Conservation (phyloP, 352 stramenopile genomes). For the Plasmopara muralis region DNA sequence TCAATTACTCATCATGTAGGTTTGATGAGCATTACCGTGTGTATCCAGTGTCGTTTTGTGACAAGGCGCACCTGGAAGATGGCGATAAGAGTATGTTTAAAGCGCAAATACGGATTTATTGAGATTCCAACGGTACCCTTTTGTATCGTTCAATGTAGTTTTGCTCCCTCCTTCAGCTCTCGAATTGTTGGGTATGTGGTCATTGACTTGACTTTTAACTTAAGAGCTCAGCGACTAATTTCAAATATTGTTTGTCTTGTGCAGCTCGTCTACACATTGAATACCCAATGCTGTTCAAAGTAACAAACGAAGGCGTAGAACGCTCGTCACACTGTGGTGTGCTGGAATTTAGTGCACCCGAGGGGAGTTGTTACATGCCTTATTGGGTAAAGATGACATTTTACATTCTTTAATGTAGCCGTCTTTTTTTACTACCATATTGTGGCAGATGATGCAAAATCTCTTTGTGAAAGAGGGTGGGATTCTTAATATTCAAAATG, state of each 20-base stretch:
- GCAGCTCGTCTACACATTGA: constrained; percentile 91
- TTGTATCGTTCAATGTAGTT: constrained; percentile 42
- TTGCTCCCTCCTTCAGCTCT: constrained; percentile 96
- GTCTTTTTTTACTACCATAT: neutral
- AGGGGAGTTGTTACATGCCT: constrained; percentile 98
- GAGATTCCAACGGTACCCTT: constrained; percentile 5
- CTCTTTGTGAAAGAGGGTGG: constrained; percentile 90
- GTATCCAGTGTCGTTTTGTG: constrained; percentile 82
- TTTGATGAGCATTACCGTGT: constrained; percentile 86
- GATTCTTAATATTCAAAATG: constrained; percentile 96
- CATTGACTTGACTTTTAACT: too few relatives aligned
- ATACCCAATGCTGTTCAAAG: constrained; percentile 99
- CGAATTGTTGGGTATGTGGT: constrained; percentile 85
- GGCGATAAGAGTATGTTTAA: constrained; percentile 76
- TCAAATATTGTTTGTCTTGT: constrained; percentile 11
- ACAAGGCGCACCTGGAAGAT: constrained; percentile 85
- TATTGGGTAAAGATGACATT: constrained; percentile 86
- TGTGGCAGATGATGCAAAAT: constrained; percentile 97
- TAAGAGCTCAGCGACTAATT: neutral
- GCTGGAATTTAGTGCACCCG: constrained; percentile 97
- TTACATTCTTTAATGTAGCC: neutral
- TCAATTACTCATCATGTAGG: constrained; percentile 18
- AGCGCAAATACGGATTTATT: neutral
- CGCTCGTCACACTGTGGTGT: constrained; percentile 96
- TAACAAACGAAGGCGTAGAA: constrained; percentile 83